Conservation (phyloP, 2,329 filamentous ascomycete genomes). For the Thyridium curvatum region DNA sequence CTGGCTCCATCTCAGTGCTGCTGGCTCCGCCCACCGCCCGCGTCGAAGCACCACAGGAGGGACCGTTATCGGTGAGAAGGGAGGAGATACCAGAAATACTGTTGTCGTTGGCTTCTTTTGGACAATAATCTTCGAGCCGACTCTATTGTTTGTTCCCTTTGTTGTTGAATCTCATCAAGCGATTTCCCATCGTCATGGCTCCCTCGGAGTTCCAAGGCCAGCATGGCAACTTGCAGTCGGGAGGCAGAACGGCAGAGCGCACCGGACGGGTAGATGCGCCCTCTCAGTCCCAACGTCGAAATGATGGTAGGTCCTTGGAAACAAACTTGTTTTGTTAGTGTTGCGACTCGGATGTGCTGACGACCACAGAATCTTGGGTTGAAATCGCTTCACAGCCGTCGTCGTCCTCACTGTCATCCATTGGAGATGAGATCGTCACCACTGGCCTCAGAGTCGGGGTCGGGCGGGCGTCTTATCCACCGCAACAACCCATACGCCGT, state of each 20-base stretch:
- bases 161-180: background rate
- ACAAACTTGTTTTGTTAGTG: background rate
- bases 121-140: background rate
- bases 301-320: slow-evolving; percentile 22
- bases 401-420: slow-evolving; percentile 83
- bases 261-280: slow-evolving; percentile 10
- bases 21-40: too few species aligned
- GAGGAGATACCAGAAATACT: too few species aligned
- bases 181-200: slow-evolving; percentile 8
- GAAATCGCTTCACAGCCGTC: slow-evolving; percentile 90
- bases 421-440: slow-evolving; percentile 83
- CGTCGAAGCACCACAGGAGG: too few species aligned
- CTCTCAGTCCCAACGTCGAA: slow-evolving; percentile 16
- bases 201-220: slow-evolving; percentile 12
- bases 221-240: slow-evolving; percentile 8
- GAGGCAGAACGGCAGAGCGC: slow-evolving; percentile 9
- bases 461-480: slow-evolving; percentile 43
- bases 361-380: slow-evolving; percentile 80
- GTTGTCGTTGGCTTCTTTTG: background rate
- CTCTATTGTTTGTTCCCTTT: too few species aligned
- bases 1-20: too few species aligned
- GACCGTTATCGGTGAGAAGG: too few species aligned
- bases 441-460: slow-evolving; percentile 75
- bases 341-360: slow-evolving; percentile 10
- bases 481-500: slow-evolving; percentile 32